These are phyloP conservation scores for Carallia brachiata DNA, from an alignment of 345 rosid species.

Conservation along the genomic window DNA sequence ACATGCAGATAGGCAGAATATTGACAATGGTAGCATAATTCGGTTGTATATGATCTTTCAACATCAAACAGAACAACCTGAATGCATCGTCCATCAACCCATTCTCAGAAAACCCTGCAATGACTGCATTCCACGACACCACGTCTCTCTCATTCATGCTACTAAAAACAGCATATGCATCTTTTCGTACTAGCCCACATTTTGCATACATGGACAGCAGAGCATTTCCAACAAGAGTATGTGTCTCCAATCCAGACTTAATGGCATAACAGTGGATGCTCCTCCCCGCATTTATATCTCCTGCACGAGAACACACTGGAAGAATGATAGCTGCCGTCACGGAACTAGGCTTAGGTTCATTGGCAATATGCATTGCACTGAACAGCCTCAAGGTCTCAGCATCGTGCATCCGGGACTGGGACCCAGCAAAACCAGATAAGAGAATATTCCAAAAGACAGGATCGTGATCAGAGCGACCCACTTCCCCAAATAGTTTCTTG, in stretches of 20 bases:
- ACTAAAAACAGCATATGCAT: slow-evolving; percentile 57
- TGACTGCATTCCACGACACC: slow-evolving; percentile 84
- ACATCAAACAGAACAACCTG: slow-evolving; percentile 57
- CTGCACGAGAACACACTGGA: slow-evolving; percentile 64
- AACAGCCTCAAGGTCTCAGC: slow-evolving; percentile 50
- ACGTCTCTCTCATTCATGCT: slow-evolving; percentile 64
- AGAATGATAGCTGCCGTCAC: slow-evolving; percentile 64
- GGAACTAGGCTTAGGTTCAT: slow-evolving; percentile 50
- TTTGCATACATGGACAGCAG: slow-evolving; percentile 79
- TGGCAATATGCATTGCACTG: slow-evolving; percentile 38
- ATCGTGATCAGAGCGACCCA: slow-evolving; percentile 37
- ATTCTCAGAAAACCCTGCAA: slow-evolving; percentile 83
- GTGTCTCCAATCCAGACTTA: slow-evolving; percentile 57
- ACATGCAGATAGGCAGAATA: slow-evolving; percentile 60
- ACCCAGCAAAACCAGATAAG: slow-evolving; percentile 59
- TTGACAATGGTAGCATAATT: slow-evolving; percentile 57
- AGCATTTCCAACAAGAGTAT: slow-evolving; percentile 74
- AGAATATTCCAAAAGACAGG: slow-evolving; percentile 81
- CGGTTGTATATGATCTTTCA: slow-evolving; percentile 46
- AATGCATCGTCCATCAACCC: slow-evolving; percentile 49
- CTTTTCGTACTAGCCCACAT: slow-evolving; percentile 43
- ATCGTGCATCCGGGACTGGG: slow-evolving; percentile 41
- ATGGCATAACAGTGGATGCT: slow-evolving; percentile 46
- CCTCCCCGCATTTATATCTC: slow-evolving; percentile 51
- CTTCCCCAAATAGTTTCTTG: slow-evolving; percentile 49